Percentiles rank a stretch among this genome's conserved stretches.
Evolutionary conservation across 257 asterid species (phyloP).

Genomic region (Solanum chmielewskii): DNA sequence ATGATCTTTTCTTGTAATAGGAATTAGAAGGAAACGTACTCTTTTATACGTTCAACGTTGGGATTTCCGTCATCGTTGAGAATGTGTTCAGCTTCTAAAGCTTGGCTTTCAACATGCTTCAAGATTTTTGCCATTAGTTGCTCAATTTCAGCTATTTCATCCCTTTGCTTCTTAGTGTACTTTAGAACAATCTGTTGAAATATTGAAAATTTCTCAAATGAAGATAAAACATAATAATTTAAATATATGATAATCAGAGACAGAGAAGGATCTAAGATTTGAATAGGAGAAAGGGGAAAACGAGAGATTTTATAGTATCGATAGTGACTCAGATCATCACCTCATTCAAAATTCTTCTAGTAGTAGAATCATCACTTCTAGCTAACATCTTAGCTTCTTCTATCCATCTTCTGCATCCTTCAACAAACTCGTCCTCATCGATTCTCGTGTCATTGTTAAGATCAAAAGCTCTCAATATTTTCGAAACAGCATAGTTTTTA

Average conservation of each 20-base stretch:
- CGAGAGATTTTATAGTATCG: neutral
- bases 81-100: slow-evolving; percentile 12
- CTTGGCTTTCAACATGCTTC: slow-evolving; percentile 20
- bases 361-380: slow-evolving; percentile 4
- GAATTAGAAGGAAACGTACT: neutral
- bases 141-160: slow-evolving; percentile 14
- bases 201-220: neutral
- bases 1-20: neutral
- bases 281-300: neutral
- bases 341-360: slow-evolving; percentile 5
- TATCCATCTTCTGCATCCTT: slow-evolving; percentile 27
- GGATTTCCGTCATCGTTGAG: slow-evolving; percentile 23
- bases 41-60: slow-evolving; percentile 15
- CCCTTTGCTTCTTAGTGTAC: slow-evolving; percentile 8
- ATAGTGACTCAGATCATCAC: neutral
- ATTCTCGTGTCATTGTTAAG: slow-evolving; percentile 14
- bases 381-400: slow-evolving; percentile 15
- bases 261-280: neutral
- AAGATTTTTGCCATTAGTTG: slow-evolving; percentile 22
- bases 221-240: too few species aligned
- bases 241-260: neutral
- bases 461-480: slow-evolving; percentile 19
- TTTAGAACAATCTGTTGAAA: slow-evolving; percentile 10
- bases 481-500: slow-evolving; percentile 21
- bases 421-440: slow-evolving; percentile 17